phyloP scores from a whole-genome alignment of 306 rosid genomes.

The Trichosanthes truncata region DNA sequence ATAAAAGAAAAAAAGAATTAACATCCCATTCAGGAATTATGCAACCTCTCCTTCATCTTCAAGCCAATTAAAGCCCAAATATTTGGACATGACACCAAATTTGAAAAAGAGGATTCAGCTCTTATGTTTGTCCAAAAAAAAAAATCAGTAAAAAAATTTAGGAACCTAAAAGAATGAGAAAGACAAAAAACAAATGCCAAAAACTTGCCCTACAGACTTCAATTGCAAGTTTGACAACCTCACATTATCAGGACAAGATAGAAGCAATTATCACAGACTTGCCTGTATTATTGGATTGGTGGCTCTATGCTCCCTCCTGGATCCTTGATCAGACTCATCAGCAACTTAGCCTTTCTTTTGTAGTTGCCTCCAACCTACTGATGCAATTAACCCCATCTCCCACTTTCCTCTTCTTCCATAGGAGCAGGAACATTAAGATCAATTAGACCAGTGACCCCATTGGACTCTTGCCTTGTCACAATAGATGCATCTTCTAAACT shows the following conservation, averaged over 20 bases:
- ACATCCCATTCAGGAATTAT: not conserved
- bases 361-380: slow-evolving; percentile 22
- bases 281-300: slow-evolving; percentile 8
- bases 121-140: not conserved
- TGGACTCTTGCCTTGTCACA: slow-evolving; percentile 34
- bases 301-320: slow-evolving; percentile 4
- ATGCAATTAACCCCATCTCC: slow-evolving; percentile 22
- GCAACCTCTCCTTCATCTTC: not conserved
- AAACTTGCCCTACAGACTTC: slow-evolving; percentile 6
- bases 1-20: not conserved
- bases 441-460: slow-evolving; percentile 37
- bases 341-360: slow-evolving; percentile 11
- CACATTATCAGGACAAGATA: not conserved
- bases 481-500: slow-evolving; percentile 45
- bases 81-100: not conserved
- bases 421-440: slow-evolving; percentile 96
- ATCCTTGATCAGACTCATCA: slow-evolving; percentile 22
- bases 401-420: slow-evolving; percentile 42
- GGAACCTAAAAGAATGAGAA: slow-evolving; percentile 5
- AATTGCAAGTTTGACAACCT: slow-evolving; percentile 3
- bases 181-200: slow-evolving; percentile 1
- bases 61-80: not conserved
- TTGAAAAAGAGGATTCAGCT: slow-evolving; percentile 2
- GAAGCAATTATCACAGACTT: slow-evolving; percentile 6
- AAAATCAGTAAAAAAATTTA: not conserved